These are phyloP conservation scores for Phytophthora melonis DNA, from an alignment of 352 stramenopile species.

Conservation along the genomic window DNA sequence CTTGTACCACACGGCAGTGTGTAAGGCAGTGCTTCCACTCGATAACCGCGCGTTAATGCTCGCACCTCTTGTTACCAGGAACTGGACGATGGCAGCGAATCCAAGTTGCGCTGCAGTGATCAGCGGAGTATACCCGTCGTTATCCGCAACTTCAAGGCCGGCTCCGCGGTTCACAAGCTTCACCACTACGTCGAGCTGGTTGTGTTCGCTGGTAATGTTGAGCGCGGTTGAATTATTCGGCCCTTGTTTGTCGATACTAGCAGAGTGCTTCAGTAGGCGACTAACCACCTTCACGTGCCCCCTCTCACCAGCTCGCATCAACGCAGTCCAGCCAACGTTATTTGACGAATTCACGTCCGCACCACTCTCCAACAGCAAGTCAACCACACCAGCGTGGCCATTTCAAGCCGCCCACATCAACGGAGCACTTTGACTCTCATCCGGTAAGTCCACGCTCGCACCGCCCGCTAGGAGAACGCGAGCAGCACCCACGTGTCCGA, in stretches of 20 bases:
- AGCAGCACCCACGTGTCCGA: background rate
- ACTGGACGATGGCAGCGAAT: background rate
- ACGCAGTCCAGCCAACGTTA: background rate
- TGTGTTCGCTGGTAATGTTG: background rate
- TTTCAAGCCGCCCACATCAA: background rate
- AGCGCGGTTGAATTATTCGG: background rate
- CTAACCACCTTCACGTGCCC: background rate
- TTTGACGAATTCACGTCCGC: background rate
- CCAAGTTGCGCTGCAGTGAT: conserved; percentile 7
- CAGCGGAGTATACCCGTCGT: background rate
- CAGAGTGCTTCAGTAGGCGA: background rate
- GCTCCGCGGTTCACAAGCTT: background rate
- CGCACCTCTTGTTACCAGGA: background rate
- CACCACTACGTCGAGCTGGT: background rate
- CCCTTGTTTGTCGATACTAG: background rate
- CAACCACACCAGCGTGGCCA: background rate
- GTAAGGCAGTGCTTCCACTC: background rate
- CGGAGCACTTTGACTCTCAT: background rate
- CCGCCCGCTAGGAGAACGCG: background rate
- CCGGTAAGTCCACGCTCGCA: background rate
- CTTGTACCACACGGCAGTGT: too few relatives aligned
- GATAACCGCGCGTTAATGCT: background rate
- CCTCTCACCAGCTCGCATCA: background rate
- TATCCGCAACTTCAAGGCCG: background rate
- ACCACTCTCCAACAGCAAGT: background rate